Percentiles rank a stretch among this genome's conserved stretches.
phyloP scores from a whole-genome alignment of 2,329 filamentous ascomycete genomes.

The Diaporthe vexans region DNA sequence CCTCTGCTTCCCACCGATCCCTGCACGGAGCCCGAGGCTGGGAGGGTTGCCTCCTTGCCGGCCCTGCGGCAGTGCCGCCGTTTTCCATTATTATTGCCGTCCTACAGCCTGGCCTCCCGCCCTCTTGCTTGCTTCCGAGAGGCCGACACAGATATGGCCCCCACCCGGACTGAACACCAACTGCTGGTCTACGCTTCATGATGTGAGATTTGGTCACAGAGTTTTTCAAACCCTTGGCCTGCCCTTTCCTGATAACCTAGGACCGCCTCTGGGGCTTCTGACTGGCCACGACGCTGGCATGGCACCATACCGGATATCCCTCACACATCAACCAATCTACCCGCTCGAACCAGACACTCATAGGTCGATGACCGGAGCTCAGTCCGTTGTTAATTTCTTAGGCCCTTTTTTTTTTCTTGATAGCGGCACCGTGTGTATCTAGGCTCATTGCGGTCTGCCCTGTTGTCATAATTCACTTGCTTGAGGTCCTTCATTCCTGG shows the following conservation, averaged over 20 bases:
- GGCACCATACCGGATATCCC: neutral
- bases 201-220: constrained; percentile 14
- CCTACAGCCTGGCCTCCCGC: neutral
- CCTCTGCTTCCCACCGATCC: neutral
- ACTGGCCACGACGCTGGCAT: constrained; percentile 6
- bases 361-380: neutral
- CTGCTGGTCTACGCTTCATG: neutral
- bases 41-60: constrained; percentile 17
- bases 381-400: neutral
- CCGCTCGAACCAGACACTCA: no score
- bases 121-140: constrained; percentile 7
- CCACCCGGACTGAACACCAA: neutral
- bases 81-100: constrained; percentile 6
- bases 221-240: constrained; percentile 11
- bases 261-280: neutral
- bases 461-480: neutral
- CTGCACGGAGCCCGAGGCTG: neutral
- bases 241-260: neutral
- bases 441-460: neutral
- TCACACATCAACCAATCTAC: neutral
- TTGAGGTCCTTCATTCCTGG: constrained; percentile 26
- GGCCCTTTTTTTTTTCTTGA: neutral
- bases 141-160: neutral
- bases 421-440: neutral
- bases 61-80: constrained; percentile 15